phyloP scores from a whole-genome alignment of 208 protist species.

The Phytomonas francai region DNA sequence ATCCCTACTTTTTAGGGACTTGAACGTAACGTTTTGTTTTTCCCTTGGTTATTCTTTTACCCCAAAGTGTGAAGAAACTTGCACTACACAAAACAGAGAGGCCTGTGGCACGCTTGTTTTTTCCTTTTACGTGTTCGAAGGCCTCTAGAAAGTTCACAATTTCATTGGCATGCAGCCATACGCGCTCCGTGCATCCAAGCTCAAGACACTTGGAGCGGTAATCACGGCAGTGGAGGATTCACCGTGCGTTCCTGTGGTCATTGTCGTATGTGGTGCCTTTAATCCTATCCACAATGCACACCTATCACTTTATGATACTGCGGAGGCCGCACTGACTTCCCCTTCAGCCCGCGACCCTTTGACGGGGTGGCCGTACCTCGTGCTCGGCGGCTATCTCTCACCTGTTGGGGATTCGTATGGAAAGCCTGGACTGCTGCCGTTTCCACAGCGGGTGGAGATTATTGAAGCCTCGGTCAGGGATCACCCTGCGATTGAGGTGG shows the following conservation, averaged over 20 bases:
- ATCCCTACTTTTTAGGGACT: neutral
- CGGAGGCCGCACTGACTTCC: constrained; percentile 15
- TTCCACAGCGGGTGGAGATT: constrained; percentile 33
- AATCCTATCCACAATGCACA: constrained; percentile 82
- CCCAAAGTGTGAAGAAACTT: neutral
- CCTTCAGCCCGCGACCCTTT: constrained; percentile 1
- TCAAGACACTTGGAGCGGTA: neutral
- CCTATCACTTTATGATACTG: constrained; percentile 46
- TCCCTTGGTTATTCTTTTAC: neutral
- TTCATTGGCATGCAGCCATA: neutral
- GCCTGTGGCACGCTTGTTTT: neutral
- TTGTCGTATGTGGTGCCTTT: constrained; percentile 69
- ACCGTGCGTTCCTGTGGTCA: constrained; percentile 22
- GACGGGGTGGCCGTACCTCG: constrained; percentile 2
- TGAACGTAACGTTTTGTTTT: neutral
- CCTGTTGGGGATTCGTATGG: constrained; percentile 70
- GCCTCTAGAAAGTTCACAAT: neutral
- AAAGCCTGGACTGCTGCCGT: constrained; percentile 46
- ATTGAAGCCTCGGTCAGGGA: constrained; percentile 21
- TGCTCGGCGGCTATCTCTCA: constrained; percentile 77
- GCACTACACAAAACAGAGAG: neutral
- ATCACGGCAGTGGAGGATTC: neutral
- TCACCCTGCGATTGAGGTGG: constrained; percentile 40
- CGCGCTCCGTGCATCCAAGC: neutral
- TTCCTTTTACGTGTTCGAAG: neutral